Conservation (phyloP, 345 rosid genomes). For the Euphorbia peplus region DNA sequence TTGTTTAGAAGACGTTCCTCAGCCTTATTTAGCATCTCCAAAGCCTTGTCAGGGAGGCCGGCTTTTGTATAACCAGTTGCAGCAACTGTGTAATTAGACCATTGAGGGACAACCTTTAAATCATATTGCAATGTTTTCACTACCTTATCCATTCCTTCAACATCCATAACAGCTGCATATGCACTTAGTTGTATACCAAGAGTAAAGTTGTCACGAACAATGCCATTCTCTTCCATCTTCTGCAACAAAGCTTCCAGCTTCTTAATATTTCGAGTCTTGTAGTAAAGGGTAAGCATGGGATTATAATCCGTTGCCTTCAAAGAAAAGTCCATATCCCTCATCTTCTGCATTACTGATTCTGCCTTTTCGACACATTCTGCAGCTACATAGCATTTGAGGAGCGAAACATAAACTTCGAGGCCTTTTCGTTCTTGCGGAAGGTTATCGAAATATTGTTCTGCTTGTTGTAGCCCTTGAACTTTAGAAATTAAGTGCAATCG, state of each 20-base stretch:
- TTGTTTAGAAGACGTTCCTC: not conserved
- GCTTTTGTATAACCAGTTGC: constrained; percentile 27
- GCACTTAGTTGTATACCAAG: constrained; percentile 28
- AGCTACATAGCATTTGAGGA: constrained; percentile 38
- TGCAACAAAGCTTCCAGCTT: too few species aligned
- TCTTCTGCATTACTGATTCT: constrained; percentile 32
- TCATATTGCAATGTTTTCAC: constrained; percentile 30
- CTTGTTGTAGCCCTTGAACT: too few species aligned
- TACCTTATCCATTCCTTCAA: constrained; percentile 23
- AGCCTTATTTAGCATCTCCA: constrained; percentile 27
- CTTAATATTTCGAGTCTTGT: too few species aligned
- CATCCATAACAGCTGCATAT: constrained; percentile 25
- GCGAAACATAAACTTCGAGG: constrained; percentile 30
- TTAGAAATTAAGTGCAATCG: too few species aligned
- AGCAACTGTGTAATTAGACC: constrained; percentile 14
- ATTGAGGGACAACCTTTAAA: constrained; percentile 16
- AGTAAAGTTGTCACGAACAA: constrained; percentile 18
- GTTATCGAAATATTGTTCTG: constrained; percentile 27
- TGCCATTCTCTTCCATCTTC: constrained; percentile 32
- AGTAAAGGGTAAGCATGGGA: too few species aligned
- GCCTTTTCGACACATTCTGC: constrained; percentile 36
- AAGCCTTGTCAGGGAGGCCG: constrained; percentile 31
- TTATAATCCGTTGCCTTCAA: not conserved
- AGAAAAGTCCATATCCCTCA: constrained; percentile 32
- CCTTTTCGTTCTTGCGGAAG: constrained; percentile 20